phyloP scores from a whole-genome alignment of 345 rosid genomes.

The Pelargonium nanum region DNA sequence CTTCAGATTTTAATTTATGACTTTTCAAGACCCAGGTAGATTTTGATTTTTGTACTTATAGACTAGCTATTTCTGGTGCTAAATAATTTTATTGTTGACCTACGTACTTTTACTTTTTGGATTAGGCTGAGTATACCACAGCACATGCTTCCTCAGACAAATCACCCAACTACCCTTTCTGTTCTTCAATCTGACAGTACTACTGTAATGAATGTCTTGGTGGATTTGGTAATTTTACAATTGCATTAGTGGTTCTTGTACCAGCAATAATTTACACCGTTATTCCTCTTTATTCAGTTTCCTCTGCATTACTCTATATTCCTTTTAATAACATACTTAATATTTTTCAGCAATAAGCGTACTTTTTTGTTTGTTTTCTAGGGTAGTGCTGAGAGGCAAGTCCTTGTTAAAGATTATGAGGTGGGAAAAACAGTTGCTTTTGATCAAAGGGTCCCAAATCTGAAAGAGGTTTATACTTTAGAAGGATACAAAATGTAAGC shows the following conservation, averaged over 20 bases:
- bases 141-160: constrained; percentile 74
- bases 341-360: constrained; percentile 3
- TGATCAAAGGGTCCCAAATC: constrained; percentile 55
- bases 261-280: not conserved
- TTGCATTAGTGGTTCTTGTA: not conserved
- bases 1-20: constrained; percentile 74
- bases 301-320: not conserved
- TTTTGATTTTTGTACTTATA: constrained; percentile 1
- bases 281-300: not conserved
- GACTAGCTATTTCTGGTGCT: not conserved
- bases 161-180: constrained; percentile 69
- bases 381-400: constrained; percentile 82
- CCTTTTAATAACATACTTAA: not conserved
- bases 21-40: constrained; percentile 77
- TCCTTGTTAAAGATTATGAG: constrained; percentile 83
- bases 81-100: constrained; percentile 5
- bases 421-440: constrained; percentile 74
- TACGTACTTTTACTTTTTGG: constrained; percentile 12
- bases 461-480: constrained; percentile 76
- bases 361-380: constrained; percentile 18
- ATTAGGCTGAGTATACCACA: constrained; percentile 64
- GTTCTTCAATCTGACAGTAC: constrained; percentile 57
- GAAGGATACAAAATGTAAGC: constrained; percentile 84
- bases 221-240: constrained; percentile 60
- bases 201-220: constrained; percentile 79